These are phyloP conservation scores for Chenopodium formosanum DNA, from an alignment of 148 eudicot species.

Conservation along the genomic window DNA sequence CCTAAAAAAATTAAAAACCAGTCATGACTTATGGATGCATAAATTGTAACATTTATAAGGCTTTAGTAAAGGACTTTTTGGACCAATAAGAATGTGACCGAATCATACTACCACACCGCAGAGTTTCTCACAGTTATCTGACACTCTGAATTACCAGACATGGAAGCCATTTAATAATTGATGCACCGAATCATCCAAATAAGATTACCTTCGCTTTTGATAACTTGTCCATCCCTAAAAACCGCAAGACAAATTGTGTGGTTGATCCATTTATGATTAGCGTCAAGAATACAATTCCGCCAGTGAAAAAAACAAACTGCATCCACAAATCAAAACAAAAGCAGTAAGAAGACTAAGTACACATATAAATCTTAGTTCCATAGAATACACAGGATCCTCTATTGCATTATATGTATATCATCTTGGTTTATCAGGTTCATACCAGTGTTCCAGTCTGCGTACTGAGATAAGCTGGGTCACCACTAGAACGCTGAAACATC, in stretches of 20 bases:
- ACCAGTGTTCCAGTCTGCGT: slow-evolving; percentile 87
- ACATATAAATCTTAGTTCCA: background rate
- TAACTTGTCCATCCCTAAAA: slow-evolving; percentile 64
- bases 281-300: slow-evolving; percentile 88
- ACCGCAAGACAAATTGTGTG: slow-evolving; percentile 69
- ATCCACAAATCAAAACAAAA: slow-evolving; percentile 23
- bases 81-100: background rate
- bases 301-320: slow-evolving; percentile 97
- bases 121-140: background rate
- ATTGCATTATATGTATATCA: background rate
- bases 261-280: slow-evolving; percentile 88
- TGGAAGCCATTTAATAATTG: background rate
- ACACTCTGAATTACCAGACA: slow-evolving; percentile 1
- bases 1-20: too few relatives aligned
- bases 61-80: background rate
- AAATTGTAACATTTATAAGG: too few relatives aligned
- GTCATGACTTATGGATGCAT: too few relatives aligned
- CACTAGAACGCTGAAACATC: slow-evolving; percentile 75
- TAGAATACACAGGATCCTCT: background rate
- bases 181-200: slow-evolving; percentile 15
- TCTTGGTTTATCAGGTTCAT: slow-evolving; percentile 26
- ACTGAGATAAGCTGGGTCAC: slow-evolving; percentile 44
- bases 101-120: background rate
- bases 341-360: background rate
- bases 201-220: slow-evolving; percentile 67